Conservation (phyloP, 345 rosid species). For the Punica granatum region DNA sequence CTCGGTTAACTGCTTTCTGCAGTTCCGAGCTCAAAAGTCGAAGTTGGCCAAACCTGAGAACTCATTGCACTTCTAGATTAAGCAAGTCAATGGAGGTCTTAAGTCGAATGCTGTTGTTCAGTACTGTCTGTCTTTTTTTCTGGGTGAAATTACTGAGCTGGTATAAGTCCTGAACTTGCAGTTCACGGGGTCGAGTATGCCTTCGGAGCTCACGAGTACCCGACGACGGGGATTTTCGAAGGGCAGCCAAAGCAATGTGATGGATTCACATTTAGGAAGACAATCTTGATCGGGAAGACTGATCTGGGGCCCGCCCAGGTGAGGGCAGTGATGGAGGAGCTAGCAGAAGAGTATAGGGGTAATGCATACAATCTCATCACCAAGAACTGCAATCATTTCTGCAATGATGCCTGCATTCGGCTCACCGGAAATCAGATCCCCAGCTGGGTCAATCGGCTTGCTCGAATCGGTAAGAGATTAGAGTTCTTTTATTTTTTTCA, state of each 20-base stretch:
- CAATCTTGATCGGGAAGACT: slow-evolving; percentile 82
- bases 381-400: slow-evolving; percentile 97
- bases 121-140: no score
- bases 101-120: no score
- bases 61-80: no score
- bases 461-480: slow-evolving; percentile 65
- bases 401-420: slow-evolving; percentile 72
- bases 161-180: slow-evolving; percentile 16
- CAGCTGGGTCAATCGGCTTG: slow-evolving; percentile 93
- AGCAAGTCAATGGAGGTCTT: no score
- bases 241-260: slow-evolving; percentile 88
- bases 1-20: no score
- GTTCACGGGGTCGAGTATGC: slow-evolving; percentile 96
- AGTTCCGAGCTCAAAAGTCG: no score
- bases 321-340: slow-evolving; percentile 70
- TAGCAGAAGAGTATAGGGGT: slow-evolving; percentile 68
- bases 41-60: no score
- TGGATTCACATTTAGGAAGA: slow-evolving; percentile 78
- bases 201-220: slow-evolving; percentile 90
- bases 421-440: slow-evolving; percentile 85
- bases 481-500: no score
- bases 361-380: slow-evolving; percentile 83
- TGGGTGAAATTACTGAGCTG: background rate
- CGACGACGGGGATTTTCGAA: slow-evolving; percentile 91
- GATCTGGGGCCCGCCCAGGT: slow-evolving; percentile 57